These are phyloP conservation scores for Malus sieversii DNA, from an alignment of 306 rosid genomes.

Conservation along the genomic window DNA sequence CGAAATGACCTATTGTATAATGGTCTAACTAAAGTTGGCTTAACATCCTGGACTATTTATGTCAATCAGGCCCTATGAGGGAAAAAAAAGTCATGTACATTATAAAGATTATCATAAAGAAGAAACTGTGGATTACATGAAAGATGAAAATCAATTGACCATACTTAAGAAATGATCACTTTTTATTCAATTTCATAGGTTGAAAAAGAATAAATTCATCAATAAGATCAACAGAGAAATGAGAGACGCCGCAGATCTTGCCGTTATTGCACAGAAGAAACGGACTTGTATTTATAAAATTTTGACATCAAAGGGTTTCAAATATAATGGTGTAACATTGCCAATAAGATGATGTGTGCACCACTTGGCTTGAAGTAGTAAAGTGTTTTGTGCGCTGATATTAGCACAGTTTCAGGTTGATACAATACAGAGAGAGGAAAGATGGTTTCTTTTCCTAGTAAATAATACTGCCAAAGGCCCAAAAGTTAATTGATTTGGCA, in stretches of 20 bases:
- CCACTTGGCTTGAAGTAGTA: not conserved
- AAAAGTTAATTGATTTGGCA: not conserved
- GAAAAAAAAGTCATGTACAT: not conserved
- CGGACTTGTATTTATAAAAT: not conserved
- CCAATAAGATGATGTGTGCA: not conserved
- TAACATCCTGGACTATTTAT: not conserved
- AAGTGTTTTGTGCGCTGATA: not conserved
- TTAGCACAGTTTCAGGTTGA: not conserved
- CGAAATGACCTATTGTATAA: not conserved
- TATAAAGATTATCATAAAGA: not conserved
- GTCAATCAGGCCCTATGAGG: not conserved
- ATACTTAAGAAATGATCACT: not conserved
- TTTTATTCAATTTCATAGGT: not conserved
- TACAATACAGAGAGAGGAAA: not conserved
- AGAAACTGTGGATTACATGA: not conserved
- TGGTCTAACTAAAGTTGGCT: not conserved
- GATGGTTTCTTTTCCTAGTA: not conserved
- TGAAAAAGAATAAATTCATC: not conserved
- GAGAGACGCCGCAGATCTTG: not conserved
- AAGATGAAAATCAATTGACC: not conserved
- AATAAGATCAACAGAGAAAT: not conserved
- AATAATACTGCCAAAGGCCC: not conserved
- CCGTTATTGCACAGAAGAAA: not conserved
- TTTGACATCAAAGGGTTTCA: not conserved
- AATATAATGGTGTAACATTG: not conserved